Evolutionary conservation across 352 stramenopile species (phyloP).

Genomic region (Globisporangium viniferum): DNA sequence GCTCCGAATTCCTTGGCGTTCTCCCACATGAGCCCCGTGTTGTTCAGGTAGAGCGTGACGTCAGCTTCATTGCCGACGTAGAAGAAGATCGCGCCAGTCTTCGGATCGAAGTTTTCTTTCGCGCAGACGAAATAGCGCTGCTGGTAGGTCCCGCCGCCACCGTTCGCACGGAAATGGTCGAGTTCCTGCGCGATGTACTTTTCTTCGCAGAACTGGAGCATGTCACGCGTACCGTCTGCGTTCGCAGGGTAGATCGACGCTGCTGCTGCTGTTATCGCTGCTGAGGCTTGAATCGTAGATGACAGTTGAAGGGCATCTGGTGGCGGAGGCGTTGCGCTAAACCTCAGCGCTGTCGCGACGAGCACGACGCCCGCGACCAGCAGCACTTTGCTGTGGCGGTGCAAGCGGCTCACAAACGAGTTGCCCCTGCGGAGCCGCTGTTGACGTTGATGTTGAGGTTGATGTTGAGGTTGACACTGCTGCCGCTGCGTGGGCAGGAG

Average conservation of each 20-base stretch:
- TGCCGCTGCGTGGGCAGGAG: not conserved
- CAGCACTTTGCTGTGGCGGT: constrained; percentile 2
- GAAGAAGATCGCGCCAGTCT: constrained; percentile 18
- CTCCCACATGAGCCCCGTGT: constrained; percentile 2
- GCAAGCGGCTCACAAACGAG: constrained; percentile 1
- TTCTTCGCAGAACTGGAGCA: constrained; percentile 62
- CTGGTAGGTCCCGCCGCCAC: constrained; percentile 50
- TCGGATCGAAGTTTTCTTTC: not conserved
- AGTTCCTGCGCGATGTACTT: constrained; percentile 70
- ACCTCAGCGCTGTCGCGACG: not conserved
- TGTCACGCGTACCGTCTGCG: constrained; percentile 34
- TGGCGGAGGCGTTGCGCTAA: not conserved
- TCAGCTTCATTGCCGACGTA: not conserved
- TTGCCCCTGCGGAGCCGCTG: not conserved
- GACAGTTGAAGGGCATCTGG: not conserved
- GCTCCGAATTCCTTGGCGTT: constrained; percentile 17
- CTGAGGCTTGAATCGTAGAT: not conserved
- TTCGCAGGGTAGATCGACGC: not conserved
- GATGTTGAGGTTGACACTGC: not conserved
- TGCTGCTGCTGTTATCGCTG: not conserved
- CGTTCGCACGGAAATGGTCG: constrained; percentile 63
- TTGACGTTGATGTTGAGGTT: not conserved
- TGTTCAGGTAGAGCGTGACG: not conserved
- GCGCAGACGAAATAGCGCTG: constrained; percentile 89
- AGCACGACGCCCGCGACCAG: not conserved